These are phyloP conservation scores for Boletellus sp. DNA, from an alignment of 1,284 basidiomycete genomes.

Conservation along the genomic window DNA sequence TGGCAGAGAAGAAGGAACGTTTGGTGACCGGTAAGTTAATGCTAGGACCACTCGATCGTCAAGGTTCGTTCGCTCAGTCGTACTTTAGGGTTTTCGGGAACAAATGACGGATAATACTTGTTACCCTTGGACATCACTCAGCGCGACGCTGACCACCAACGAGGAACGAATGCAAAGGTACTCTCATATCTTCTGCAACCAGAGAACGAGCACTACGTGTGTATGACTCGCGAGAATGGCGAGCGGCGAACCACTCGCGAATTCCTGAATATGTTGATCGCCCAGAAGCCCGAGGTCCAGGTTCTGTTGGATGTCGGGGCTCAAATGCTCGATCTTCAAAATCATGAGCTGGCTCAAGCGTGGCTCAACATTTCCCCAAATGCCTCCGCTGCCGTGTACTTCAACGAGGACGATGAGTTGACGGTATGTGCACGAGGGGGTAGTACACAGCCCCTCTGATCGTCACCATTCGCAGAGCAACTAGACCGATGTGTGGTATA, in stretches of 20 bases:
- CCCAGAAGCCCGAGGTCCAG: conserved; percentile 36
- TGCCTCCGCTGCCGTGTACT: conserved; percentile 45
- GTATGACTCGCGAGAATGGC: conserved; percentile 16
- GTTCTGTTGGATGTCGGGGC: conserved; percentile 57
- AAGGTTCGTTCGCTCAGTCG: background rate
- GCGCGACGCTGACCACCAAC: conserved; percentile 40
- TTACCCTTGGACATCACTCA: conserved; percentile 47
- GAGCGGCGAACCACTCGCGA: conserved; percentile 27
- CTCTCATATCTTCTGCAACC: conserved; percentile 41
- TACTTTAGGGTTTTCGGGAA: conserved; percentile 54
- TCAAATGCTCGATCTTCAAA: conserved; percentile 52
- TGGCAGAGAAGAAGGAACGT: conserved; percentile 20
- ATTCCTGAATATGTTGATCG: conserved; percentile 35
- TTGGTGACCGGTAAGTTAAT: conserved; percentile 20
- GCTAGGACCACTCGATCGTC: too few relatives aligned
- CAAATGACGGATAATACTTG: conserved; percentile 50
- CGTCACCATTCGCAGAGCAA: conserved; percentile 42
- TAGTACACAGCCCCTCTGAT: conserved; percentile 35
- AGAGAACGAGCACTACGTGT: conserved; percentile 44
- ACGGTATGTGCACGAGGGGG: conserved; percentile 41
- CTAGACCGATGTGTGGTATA: conserved; percentile 48
- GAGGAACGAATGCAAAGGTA: conserved; percentile 49
- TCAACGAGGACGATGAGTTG: conserved; percentile 43
- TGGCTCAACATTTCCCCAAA: conserved; percentile 39
- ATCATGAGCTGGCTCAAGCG: conserved; percentile 36